Percentiles rank a stretch among this genome's conserved stretches.
Conservation (phyloP, 257 asterid species). For the Nicotiana knightiana region DNA sequence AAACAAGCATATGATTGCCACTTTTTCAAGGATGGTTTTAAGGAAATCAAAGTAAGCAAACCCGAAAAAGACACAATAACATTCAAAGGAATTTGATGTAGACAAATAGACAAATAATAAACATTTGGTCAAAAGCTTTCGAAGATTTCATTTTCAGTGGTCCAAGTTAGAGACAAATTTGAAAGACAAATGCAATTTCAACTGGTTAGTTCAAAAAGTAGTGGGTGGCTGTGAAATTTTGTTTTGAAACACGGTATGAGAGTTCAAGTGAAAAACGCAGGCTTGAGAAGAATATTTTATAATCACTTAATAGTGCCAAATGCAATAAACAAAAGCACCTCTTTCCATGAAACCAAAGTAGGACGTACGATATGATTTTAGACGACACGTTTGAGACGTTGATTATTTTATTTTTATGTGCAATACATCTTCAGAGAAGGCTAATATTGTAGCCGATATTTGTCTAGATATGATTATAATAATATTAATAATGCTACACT, state of each 20-base stretch:
- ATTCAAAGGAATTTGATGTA: neutral
- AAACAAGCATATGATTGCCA: neutral
- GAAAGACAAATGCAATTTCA: neutral
- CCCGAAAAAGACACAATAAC: neutral
- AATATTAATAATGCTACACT: too few species aligned
- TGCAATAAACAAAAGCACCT: neutral
- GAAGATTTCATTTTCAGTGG: neutral
- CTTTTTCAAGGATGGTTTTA: neutral
- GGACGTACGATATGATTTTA: neutral
- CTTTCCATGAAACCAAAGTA: neutral
- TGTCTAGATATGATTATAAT: too few species aligned
- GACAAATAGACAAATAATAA: neutral
- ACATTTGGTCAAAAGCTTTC: neutral
- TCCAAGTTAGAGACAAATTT: neutral
- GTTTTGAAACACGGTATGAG: neutral
- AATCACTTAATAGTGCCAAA: neutral
- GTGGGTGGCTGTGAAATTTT: neutral
- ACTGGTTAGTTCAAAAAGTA: slow-evolving; percentile 4
- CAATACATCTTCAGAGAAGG: too few species aligned
- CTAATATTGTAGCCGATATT: too few species aligned
- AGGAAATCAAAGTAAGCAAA: neutral
- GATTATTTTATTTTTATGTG: too few species aligned
- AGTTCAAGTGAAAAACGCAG: neutral
- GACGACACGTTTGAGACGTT: neutral
- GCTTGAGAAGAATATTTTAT: neutral